These are phyloP conservation scores for Emmonsia crescens DNA, from an alignment of 2,329 filamentous ascomycete species.

Conservation along the genomic window DNA sequence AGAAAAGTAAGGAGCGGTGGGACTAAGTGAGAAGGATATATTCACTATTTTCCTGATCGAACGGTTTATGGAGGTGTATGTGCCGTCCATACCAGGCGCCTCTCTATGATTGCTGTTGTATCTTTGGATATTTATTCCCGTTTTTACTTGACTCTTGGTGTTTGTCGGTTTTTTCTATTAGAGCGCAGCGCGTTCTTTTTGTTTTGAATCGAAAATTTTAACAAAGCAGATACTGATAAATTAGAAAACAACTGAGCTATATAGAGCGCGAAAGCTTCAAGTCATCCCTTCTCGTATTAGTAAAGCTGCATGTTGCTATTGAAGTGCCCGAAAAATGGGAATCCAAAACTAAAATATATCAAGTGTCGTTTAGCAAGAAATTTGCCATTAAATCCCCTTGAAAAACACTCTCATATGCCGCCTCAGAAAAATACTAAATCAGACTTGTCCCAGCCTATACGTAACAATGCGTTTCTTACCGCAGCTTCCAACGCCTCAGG, in stretches of 20 bases:
- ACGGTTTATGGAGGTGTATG: neutral
- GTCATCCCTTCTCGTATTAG: neutral
- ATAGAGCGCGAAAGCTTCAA: too few species aligned
- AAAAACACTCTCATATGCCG: neutral
- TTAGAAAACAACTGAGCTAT: neutral
- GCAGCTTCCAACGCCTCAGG: conserved; percentile 63
- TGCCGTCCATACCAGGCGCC: neutral
- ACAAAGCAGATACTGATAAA: neutral
- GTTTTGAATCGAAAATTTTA: neutral
- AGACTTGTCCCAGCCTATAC: conserved; percentile 60
- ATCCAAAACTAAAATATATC: too few species aligned
- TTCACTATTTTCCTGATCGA: neutral
- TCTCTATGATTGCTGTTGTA: neutral
- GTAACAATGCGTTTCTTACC: conserved; percentile 45
- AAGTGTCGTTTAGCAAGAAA: too few species aligned
- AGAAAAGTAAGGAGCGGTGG: conserved; percentile 45
- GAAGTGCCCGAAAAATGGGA: neutral
- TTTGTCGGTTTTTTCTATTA: neutral
- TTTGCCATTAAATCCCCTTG: too few species aligned
- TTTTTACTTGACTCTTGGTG: neutral
- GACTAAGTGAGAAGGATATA: neutral
- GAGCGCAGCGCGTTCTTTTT: neutral
- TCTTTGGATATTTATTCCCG: neutral
- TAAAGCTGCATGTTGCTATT: neutral
- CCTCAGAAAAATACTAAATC: conserved; percentile 64